Conservation (phyloP, 1,284 basidiomycete species). For the Pulveroboletus sp. region DNA sequence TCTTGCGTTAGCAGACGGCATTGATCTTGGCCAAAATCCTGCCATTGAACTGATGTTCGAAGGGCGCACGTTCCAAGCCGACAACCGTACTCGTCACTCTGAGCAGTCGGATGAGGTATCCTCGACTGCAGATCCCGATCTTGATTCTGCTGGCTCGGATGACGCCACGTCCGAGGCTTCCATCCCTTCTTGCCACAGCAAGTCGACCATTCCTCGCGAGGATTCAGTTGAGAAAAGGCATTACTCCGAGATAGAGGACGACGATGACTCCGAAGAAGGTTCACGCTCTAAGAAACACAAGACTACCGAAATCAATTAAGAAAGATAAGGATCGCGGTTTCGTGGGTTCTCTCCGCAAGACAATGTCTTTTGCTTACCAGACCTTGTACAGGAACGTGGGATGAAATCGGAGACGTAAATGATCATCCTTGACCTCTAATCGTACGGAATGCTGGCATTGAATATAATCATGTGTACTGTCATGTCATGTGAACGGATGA, state of each 20-base stretch:
- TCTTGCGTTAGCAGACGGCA: neutral
- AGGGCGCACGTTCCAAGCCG: neutral
- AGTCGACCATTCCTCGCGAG: neutral
- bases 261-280: neutral
- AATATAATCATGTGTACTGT: too few species aligned
- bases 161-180: neutral
- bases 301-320: too few species aligned
- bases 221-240: neutral
- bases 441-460: too few species aligned
- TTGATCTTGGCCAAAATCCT: slow-evolving; percentile 2
- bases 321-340: too few species aligned
- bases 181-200: neutral
- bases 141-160: neutral
- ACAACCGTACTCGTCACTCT: neutral
- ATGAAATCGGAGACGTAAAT: too few species aligned
- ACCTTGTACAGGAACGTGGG: too few species aligned
- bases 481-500: too few species aligned
- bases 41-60: neutral
- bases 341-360: too few species aligned
- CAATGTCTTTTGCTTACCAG: too few species aligned
- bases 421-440: too few species aligned
- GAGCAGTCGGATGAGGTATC: neutral
- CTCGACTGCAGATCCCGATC: neutral
- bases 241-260: neutral
- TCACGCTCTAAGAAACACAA: neutral